Evolutionary conservation across 225 moss, liverwort and hornwort genomes (phyloP).

Genomic region (Straminergon stramineum): DNA sequence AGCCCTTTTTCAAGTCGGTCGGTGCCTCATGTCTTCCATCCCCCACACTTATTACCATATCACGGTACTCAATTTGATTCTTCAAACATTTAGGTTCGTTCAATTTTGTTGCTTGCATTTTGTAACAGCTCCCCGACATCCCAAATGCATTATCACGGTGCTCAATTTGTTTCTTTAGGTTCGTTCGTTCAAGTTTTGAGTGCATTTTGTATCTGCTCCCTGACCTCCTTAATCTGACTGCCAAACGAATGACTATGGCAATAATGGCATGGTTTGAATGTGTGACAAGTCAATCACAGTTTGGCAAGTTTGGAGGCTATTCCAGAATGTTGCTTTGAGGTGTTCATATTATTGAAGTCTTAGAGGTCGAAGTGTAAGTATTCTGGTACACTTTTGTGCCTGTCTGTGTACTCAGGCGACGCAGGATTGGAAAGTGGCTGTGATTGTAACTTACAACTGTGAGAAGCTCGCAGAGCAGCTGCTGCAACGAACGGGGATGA

Average conservation of each 20-base stretch:
- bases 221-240: background rate
- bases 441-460: no score
- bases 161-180: background rate
- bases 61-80: background rate
- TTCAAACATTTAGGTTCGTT: background rate
- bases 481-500: no score
- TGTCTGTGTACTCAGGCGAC: no score
- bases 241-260: background rate
- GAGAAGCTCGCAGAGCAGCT: no score
- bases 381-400: no score
- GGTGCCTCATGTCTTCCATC: background rate
- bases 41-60: conserved; percentile 3
- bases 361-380: no score
- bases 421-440: no score
- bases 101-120: no score
- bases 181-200: background rate
- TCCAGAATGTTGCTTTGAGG: background rate
- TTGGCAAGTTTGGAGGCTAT: background rate
- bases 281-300: background rate
- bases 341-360: background rate
- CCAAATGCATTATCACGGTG: background rate
- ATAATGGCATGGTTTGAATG: background rate
- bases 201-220: background rate
- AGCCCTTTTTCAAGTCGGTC: no score
- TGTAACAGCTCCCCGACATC: background rate